Evolutionary conservation across 2,329 filamentous ascomycete species (phyloP), one percentile per base, ranked within the genome.

Genomic region (Colletotrichum coccodes): DNA sequence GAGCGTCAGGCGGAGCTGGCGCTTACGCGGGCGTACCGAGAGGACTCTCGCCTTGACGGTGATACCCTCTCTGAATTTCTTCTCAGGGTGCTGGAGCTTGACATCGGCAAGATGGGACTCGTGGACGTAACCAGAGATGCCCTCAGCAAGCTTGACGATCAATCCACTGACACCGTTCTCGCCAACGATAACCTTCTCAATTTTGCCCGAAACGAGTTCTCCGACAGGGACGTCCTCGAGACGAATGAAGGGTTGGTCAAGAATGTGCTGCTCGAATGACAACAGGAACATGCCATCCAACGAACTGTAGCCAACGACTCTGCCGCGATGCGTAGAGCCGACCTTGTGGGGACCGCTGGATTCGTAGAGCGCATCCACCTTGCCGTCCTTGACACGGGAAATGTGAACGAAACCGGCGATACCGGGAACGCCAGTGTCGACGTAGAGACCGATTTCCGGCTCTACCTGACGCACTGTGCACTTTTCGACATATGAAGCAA

Each of bases 381-480:
- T 97, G 73, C 92, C 91, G 78, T 99, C 95, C 68, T 95, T 92
- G 70, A 99, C 88, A 71, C 93, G 90, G 1, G 96, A 99, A 72
- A 99, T 97, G 79, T 99, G 96, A 26, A 97, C 94, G 76, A 98
- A 99, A 11, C 94, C 94, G n/a, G 89, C 84, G 3, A 95, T 84
- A 34, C 90, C 94, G 4, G 79, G 71, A 18, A 81, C 72, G 2
- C 90, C 91, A 44, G 94, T 81, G 72, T 92, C 89, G 8, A 94
- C 86, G 75, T 97, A 97, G 3, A 98, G 84, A 60, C 96, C 97
- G 69, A 95, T 88, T 3, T 91, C 90, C 6, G 90, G 85, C 72
- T 97, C 92, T 3, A 98, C 94, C 72, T 92, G 92, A 60, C 90
- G 87, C 8, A 99, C 90, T 42, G 89, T 94, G 64, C 93, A 94